Base-by-base conservation (phyloP, 2,329 filamentous ascomycete species). In the Pseudohalonectria lignicola region DNA sequence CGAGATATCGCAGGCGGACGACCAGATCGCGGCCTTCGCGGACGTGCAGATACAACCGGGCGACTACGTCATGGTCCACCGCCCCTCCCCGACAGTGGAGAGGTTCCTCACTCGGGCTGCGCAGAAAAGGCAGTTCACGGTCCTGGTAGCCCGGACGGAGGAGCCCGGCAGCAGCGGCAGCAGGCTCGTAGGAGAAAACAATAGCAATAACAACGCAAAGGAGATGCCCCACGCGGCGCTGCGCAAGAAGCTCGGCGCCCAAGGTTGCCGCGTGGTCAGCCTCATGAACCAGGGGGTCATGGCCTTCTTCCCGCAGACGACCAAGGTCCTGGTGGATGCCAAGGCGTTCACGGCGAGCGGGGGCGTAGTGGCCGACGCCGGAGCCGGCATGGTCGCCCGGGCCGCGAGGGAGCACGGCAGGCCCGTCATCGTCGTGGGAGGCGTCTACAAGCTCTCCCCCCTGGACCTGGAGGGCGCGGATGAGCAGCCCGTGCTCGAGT, bases 41-140 rank as follows among this genome's bases (percentile, higher is more conserved):
- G 82, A 94, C 45, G 85, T 93, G 34, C 85, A 95, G 58, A 94
- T 98, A 46, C 86, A 94, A 55, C 84, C 86, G 1, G 87, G 90
- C 53, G 90, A 98, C 59, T 82, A 88, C 49, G 85, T 98, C 45
- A 75, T 98, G 44, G 88, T 88, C 8, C 82, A 94, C 56, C 84
- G 85, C 32, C 86, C 87, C 1, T 90, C 86, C 1, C 73, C 76
- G 25, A 94, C 86, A 1, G 85, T 95, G 6, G 86, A 95, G 55
- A 83, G 81, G 40, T 96, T 98, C 53, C 70, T 98, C 19, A 69
- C 92, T 29, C 82, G 86, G 43, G 92, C 90, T 2, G 88, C 92
- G 0, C 71, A 79, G 25, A 94, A 93, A 63, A 76, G 92, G 47
- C 88, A 83, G 51, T 96, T 96, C 54, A 96, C 88, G 5, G 79